phyloP scores from a whole-genome alignment of 2,329 filamentous ascomycete genomes.

The Ceratocystis colombiana region DNA sequence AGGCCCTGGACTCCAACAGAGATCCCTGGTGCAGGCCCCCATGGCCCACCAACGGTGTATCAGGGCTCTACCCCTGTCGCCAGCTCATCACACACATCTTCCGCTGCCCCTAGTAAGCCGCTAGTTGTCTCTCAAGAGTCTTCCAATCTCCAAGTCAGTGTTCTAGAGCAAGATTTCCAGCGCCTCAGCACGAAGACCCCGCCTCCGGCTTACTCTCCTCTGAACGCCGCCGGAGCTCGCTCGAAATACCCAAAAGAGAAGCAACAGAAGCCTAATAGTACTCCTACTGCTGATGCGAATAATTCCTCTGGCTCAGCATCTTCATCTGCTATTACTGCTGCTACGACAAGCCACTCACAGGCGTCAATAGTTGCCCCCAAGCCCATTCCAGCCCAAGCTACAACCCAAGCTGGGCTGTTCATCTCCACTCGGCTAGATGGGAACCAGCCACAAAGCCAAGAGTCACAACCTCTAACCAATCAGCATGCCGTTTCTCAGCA shows the following conservation, averaged over 20 bases:
- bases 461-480: not conserved
- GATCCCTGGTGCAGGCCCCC: slow-evolving; percentile 70
- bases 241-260: slow-evolving; percentile 73
- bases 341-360: not conserved
- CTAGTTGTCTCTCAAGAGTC: slow-evolving; percentile 17
- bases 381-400: slow-evolving; percentile 24
- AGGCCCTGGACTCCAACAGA: slow-evolving; percentile 96
- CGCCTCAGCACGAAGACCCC: slow-evolving; percentile 73
- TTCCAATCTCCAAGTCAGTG: slow-evolving; percentile 47
- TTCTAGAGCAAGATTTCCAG: slow-evolving; percentile 78
- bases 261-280: slow-evolving; percentile 36
- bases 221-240: slow-evolving; percentile 44
- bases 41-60: slow-evolving; percentile 84
- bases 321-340: slow-evolving; percentile 27
- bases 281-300: slow-evolving; percentile 30
- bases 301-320: slow-evolving; percentile 26
- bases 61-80: slow-evolving; percentile 55
- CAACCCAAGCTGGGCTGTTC: slow-evolving; percentile 17
- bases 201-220: slow-evolving; percentile 88
- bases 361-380: slow-evolving; percentile 18
- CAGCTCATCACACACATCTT: slow-evolving; percentile 27
- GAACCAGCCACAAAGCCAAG: slow-evolving; percentile 20
- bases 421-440: slow-evolving; percentile 22
- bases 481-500: slow-evolving; percentile 16
- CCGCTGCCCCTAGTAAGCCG: slow-evolving; percentile 14